A percentile compares a stretch with the other conserved stretches of the same genome.
phyloP scores from a whole-genome alignment of 768 basidiomycete species.

The Gloeophyllum trabeum region DNA sequence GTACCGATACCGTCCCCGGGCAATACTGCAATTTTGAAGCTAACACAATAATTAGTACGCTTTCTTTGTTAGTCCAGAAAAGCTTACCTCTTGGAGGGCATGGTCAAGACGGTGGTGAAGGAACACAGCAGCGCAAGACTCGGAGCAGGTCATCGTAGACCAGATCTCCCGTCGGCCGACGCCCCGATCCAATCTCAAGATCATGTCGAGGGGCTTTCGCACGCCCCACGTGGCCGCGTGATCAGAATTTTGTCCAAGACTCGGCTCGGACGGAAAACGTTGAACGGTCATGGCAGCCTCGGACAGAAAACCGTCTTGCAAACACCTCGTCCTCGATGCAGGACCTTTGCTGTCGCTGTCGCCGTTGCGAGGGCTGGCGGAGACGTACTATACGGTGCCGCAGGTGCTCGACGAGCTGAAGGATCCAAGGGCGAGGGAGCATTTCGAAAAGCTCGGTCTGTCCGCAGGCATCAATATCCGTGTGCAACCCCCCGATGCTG shows the following conservation, averaged over 20 bases:
- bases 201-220: too few species aligned
- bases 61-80: too few species aligned
- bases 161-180: too few species aligned
- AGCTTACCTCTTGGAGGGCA: too few species aligned
- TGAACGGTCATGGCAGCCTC: slow-evolving; percentile 10
- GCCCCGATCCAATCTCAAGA: too few species aligned
- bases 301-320: slow-evolving; percentile 37
- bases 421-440: slow-evolving; percentile 78
- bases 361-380: slow-evolving; percentile 81
- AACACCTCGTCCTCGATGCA: slow-evolving; percentile 83
- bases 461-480: slow-evolving; percentile 67
- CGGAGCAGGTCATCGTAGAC: too few species aligned
- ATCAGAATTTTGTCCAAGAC: too few species aligned
- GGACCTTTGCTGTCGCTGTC: slow-evolving; percentile 85
- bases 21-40: slow-evolving; percentile 82
- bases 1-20: slow-evolving; percentile 97
- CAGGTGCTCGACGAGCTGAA: slow-evolving; percentile 86
- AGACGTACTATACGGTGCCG: slow-evolving; percentile 79
- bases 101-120: too few species aligned
- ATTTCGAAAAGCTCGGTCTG: slow-evolving; percentile 71
- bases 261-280: too few species aligned
- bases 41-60: slow-evolving; percentile 18
- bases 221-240: too few species aligned
- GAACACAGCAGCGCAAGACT: too few species aligned
- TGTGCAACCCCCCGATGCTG: slow-evolving; percentile 57